phyloP scores from a whole-genome alignment of 371 early-diverging fungal genomes.

The Mortierella sp. region DNA sequence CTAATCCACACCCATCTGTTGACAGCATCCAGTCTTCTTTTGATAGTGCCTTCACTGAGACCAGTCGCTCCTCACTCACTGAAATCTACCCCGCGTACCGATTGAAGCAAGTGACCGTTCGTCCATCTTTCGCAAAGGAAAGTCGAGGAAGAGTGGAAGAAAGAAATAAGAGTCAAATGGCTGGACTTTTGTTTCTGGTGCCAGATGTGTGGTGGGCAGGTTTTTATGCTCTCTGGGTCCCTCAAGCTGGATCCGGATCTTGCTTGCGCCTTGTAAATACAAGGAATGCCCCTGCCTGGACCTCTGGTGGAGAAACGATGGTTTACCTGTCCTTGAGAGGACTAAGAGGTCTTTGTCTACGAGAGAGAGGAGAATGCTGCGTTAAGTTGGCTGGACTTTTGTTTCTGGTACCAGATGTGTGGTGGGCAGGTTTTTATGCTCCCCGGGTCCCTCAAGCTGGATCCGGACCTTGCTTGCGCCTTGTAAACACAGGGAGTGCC shows the following conservation, averaged over 20 bases:
- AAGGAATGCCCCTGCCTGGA: slow-evolving; percentile 30
- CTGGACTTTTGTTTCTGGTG: slow-evolving; percentile 22
- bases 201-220: slow-evolving; percentile 29
- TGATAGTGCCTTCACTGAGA: neutral
- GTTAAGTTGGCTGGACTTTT: slow-evolving; percentile 6
- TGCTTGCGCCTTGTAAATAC: slow-evolving; percentile 26
- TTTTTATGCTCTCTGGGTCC: slow-evolving; percentile 23
- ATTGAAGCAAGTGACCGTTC: slow-evolving; percentile 7
- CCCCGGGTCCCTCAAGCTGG: slow-evolving; percentile 13
- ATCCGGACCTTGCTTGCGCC: slow-evolving; percentile 16
- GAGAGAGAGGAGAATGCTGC: neutral
- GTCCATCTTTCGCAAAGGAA: slow-evolving; percentile 12
- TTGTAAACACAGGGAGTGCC: slow-evolving; percentile 14
- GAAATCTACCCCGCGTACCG: neutral
- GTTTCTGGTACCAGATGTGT: no score
- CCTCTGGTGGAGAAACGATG: slow-evolving; percentile 26
- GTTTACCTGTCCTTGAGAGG: slow-evolving; percentile 13
- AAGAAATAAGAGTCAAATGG: slow-evolving; percentile 5
- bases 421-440: slow-evolving; percentile 26
- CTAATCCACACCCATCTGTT: slow-evolving; percentile 8
- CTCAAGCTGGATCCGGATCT: slow-evolving; percentile 4
- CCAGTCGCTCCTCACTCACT: neutral
- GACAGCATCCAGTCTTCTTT: slow-evolving; percentile 1
- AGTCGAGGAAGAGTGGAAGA: slow-evolving; percentile 10
- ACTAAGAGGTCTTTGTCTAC: slow-evolving; percentile 5